These are phyloP conservation scores for Sugiyamaella sp. DNA, from an alignment of 1,139 yeast genomes.

Conservation along the genomic window DNA sequence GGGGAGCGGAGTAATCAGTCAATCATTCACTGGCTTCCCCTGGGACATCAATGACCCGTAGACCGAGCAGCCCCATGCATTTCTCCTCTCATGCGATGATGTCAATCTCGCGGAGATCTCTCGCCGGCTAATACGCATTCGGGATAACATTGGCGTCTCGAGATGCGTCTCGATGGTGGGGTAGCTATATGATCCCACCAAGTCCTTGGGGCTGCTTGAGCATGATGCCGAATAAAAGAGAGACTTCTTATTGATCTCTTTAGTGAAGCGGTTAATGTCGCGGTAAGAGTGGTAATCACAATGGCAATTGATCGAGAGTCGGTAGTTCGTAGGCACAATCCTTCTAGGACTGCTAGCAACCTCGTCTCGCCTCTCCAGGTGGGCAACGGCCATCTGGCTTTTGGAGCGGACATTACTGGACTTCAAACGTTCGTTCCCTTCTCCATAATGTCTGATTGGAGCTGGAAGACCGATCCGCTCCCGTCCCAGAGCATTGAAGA, in stretches of 20 bases:
- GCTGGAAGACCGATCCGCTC: conserved; percentile 21
- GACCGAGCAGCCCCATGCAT: too few species aligned
- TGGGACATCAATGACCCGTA: background rate
- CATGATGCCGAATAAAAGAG: background rate
- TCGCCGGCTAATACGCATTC: background rate
- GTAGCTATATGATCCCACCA: background rate
- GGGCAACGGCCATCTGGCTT: conserved; percentile 24
- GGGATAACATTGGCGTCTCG: background rate
- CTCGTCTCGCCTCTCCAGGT: conserved; percentile 18
- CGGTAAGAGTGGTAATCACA: background rate
- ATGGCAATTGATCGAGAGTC: conserved; percentile 17
- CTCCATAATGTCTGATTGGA: conserved; percentile 25
- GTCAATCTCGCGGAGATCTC: background rate
- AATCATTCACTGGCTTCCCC: background rate
- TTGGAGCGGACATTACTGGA: conserved; percentile 24
- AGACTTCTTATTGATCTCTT: too few species aligned
- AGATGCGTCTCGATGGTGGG: background rate
- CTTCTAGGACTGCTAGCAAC: conserved; percentile 13
- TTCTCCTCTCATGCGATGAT: too few species aligned
- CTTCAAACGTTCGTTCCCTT: conserved; percentile 23
- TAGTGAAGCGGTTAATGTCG: background rate
- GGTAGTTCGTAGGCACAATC: conserved; percentile 21
- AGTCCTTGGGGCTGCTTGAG: too few species aligned
- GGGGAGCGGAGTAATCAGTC: background rate
- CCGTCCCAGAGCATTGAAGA: conserved; percentile 13